Evolutionary conservation across 805 yeast species (phyloP), one percentile per base, ranked within the genome.

Genomic region (Groenewaldozyma salmanticensis): DNA sequence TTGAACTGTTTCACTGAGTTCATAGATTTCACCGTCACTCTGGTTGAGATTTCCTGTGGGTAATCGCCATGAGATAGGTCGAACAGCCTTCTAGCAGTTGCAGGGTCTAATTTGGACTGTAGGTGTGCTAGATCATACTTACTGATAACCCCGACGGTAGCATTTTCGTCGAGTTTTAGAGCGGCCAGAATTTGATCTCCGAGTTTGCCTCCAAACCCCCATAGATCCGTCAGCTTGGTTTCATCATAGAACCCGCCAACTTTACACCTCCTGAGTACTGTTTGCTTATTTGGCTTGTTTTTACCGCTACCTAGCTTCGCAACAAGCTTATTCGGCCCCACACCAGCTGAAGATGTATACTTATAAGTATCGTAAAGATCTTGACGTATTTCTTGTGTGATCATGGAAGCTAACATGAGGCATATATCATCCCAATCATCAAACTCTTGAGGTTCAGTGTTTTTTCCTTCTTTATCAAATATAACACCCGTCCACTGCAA

Each of bases 341-440:
- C 60, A 0, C 98, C 98, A 17, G 94, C 88, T 0, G 96, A 87
- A 0, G 96, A 86, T 0, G 90, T 84, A 55, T 84, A 92, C 2
- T 82, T 81, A 33, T 90, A 61, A 20, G 68, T 71, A 1, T 65
- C 53, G 45, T 62, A 66, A 3, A 92, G 71, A 13, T 61, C 57
- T 11, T 57, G 48, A 31, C 97, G 66, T 1, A 86, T 60, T 0
- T 73, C 69, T 39, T 56, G 59, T 1, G 81, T 71, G 1, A 80
- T 50, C 11, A 68, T 67, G 0, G 94, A 78, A 0, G 84, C 97
- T 0, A 87, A 52, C 13, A 81, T 51, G 18, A 79, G 67, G 4
- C 79, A 60, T 0, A 86, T 60, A 55, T 90, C 96, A 54, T 88
- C 95, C 95, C 96, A 88, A 52, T 79, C 84, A 4, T 55, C 46